Evolutionary conservation across 805 yeast species (phyloP).

Genomic region (Ogataea populi-albae): DNA sequence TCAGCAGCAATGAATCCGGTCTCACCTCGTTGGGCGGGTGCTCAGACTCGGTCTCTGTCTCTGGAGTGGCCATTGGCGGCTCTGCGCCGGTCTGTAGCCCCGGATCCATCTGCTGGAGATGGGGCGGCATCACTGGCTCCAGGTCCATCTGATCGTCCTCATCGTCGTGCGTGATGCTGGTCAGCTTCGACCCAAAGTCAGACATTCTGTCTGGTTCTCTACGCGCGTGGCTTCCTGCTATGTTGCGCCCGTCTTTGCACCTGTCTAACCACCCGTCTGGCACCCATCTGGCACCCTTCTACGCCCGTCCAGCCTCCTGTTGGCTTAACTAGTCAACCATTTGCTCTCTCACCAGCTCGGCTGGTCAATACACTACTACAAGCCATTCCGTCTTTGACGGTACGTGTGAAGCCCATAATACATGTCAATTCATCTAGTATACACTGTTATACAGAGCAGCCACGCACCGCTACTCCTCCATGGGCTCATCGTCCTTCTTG

Average conservation of each 20-base stretch:
- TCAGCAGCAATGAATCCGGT: slow-evolving; percentile 46
- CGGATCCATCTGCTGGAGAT: slow-evolving; percentile 10
- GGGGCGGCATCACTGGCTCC: slow-evolving; percentile 25
- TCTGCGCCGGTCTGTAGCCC: slow-evolving; percentile 1
- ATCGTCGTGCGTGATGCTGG: slow-evolving; percentile 18
- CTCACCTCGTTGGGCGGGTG: slow-evolving; percentile 32
- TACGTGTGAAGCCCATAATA: no score
- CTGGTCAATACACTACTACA: no score
- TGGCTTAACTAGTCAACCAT: no score
- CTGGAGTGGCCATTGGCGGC: slow-evolving; percentile 1
- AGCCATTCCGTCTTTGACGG: no score
- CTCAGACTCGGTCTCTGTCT: slow-evolving; percentile 9
- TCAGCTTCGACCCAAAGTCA: slow-evolving; percentile 18
- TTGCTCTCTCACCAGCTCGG: no score
- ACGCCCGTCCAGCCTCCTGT: no score
- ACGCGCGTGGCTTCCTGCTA: no score
- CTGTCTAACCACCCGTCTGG: no score
- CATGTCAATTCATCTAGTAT: background rate
- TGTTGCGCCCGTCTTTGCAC: no score
- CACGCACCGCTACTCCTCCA: slow-evolving; percentile 1
- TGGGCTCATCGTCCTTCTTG: slow-evolving; percentile 6
- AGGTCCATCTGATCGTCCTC: slow-evolving; percentile 24
- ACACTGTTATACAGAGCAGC: background rate
- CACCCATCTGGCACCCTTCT: no score
- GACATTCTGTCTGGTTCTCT: slow-evolving; percentile 11